phyloP scores from a whole-genome alignment of 2,329 filamentous ascomycete genomes.

The Pseudogymnoascus sp. region DNA sequence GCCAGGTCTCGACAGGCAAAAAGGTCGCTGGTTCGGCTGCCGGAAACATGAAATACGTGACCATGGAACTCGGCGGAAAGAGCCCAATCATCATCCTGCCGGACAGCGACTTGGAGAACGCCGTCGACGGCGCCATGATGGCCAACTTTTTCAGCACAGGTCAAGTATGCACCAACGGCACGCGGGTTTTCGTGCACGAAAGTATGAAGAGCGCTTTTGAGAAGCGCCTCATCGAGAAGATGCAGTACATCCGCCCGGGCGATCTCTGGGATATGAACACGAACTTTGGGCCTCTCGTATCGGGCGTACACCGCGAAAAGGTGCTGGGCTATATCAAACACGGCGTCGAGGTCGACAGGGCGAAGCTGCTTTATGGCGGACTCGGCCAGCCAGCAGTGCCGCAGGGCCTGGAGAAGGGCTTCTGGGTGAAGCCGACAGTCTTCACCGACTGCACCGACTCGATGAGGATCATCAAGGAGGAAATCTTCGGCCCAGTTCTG shows the following conservation, averaged over 20 bases:
- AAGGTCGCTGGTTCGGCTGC: constrained; percentile 74
- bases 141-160: constrained; percentile 89
- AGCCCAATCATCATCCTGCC: constrained; percentile 73
- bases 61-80: constrained; percentile 88
- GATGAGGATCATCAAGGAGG: constrained; percentile 74
- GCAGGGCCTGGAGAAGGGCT: constrained; percentile 49
- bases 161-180: constrained; percentile 90
- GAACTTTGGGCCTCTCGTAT: constrained; percentile 81
- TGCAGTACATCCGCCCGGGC: constrained; percentile 63
- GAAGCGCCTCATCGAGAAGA: constrained; percentile 59
- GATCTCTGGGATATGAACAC: constrained; percentile 64
- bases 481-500: constrained; percentile 88
- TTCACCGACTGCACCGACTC: constrained; percentile 79
- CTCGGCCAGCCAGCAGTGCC: constrained; percentile 41
- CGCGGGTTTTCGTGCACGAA: constrained; percentile 72
- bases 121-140: constrained; percentile 87
- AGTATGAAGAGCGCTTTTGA: constrained; percentile 63
- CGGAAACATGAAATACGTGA: constrained; percentile 79
- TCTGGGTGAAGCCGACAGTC: constrained; percentile 76
- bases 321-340: constrained; percentile 70
- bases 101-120: constrained; percentile 69
- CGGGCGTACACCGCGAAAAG: constrained; percentile 66
- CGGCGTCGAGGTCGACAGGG: constrained; percentile 66
- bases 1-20: constrained; percentile 74
- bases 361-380: constrained; percentile 68